A percentile compares a stretch with the other conserved stretches of the same genome.
phyloP scores from a whole-genome alignment of 2,329 filamentous ascomycete genomes.

The Seiridium unicorne region DNA sequence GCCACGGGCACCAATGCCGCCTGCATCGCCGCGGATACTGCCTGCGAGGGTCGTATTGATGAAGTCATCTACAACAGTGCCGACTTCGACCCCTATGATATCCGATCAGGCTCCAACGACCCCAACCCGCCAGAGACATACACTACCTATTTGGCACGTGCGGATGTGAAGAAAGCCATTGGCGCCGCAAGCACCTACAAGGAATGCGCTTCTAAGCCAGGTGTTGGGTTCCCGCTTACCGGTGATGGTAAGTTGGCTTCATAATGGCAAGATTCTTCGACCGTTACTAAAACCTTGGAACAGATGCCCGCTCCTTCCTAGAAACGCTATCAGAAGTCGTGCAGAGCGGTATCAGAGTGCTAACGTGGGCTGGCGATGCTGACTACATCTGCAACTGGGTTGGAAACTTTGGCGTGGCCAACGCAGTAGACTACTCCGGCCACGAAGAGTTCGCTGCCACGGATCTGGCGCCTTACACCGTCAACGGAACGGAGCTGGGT shows the following conservation, averaged over 20 bases:
- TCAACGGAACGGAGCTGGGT: constrained; percentile 28
- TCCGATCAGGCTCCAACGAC: constrained; percentile 36
- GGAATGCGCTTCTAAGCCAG: constrained; percentile 36
- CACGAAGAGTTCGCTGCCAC: constrained; percentile 40
- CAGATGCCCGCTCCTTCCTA: constrained; percentile 23
- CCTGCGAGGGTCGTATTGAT: constrained; percentile 27
- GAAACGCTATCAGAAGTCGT: constrained; percentile 40
- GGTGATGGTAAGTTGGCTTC: constrained; percentile 32
- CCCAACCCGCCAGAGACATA: constrained; percentile 39
- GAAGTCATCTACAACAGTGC: constrained; percentile 19
- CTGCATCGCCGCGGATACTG: constrained; percentile 12
- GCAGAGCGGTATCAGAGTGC: constrained; percentile 50
- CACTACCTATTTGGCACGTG: constrained; percentile 34
- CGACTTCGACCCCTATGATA: constrained; percentile 46
- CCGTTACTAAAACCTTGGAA: not conserved
- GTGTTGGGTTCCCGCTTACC: constrained; percentile 35
- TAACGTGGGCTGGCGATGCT: constrained; percentile 53
- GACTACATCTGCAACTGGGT: constrained; percentile 49
- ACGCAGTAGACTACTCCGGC: constrained; percentile 40
- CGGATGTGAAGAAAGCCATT: constrained; percentile 38
- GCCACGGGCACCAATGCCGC: constrained; percentile 1
- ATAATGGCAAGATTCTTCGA: too few relatives aligned
- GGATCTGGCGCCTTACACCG: constrained; percentile 31
- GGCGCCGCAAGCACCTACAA: constrained; percentile 40
- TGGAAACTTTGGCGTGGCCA: constrained; percentile 46